A percentile compares a stretch with the other conserved stretches of the same genome.
Conservation (phyloP, 495 filamentous ascomycete species). For the Annulohypoxylon bovei region DNA sequence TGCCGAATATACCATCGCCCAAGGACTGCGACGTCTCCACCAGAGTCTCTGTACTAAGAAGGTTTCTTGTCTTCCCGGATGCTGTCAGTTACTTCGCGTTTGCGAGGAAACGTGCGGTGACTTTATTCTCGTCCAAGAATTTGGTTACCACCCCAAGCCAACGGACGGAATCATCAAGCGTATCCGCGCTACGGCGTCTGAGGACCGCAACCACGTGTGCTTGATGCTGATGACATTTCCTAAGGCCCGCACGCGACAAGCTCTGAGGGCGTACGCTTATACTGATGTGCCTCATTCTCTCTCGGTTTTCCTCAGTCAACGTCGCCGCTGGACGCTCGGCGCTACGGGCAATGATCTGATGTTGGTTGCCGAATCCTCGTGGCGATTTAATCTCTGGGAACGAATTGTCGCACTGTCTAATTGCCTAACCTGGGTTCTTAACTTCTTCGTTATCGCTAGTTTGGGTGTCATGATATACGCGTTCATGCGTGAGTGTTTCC, state of each 20-base stretch:
- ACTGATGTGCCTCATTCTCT: constrained; percentile 44
- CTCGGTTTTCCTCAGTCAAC: constrained; percentile 48
- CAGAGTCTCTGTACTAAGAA: constrained; percentile 46
- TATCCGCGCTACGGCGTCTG: constrained; percentile 44
- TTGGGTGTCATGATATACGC: constrained; percentile 38
- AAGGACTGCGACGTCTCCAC: constrained; percentile 45
- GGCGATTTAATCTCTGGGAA: constrained; percentile 41
- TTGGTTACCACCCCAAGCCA: constrained; percentile 45
- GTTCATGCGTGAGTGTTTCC: constrained; percentile 33
- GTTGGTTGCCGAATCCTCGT: constrained; percentile 32
- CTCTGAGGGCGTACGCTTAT: constrained; percentile 43
- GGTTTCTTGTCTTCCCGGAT: constrained; percentile 48
- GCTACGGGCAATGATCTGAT: constrained; percentile 46
- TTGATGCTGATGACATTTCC: constrained; percentile 45
- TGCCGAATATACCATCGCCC: constrained; percentile 47
- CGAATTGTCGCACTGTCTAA: constrained; percentile 42
- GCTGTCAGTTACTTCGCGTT: constrained; percentile 46
- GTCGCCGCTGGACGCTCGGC: constrained; percentile 47
- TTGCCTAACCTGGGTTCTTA: constrained; percentile 44
- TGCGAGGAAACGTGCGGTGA: constrained; percentile 48
- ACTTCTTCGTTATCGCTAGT: constrained; percentile 47
- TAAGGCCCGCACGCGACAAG: constrained; percentile 42
- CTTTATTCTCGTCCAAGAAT: constrained; percentile 44
- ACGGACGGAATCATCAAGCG: constrained; percentile 44
- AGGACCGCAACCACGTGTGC: constrained; percentile 47